Evolutionary conservation across 2,329 filamentous ascomycete species (phyloP).

Genomic region (Pleurostoma richardsiae): DNA sequence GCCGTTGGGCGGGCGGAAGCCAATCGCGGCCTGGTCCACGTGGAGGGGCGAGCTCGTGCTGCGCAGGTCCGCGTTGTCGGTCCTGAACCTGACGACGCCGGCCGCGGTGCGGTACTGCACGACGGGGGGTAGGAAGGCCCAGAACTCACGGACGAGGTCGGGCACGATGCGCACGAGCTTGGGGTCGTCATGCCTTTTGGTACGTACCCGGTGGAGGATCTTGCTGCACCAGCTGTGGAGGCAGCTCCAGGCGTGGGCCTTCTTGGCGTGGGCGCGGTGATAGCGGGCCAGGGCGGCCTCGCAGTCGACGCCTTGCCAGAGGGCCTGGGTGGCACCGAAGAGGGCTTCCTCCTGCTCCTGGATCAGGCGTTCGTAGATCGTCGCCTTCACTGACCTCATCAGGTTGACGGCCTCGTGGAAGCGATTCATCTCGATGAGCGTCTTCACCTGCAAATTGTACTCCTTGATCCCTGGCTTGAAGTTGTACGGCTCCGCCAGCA

Average conservation of each 20-base stretch:
- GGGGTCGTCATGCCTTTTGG: conserved; percentile 6
- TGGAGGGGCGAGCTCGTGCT: no score
- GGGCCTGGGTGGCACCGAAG: conserved; percentile 12
- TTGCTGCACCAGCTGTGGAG: conserved; percentile 19
- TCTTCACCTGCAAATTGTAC: conserved; percentile 38
- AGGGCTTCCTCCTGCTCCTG: conserved; percentile 14
- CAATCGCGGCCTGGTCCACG: no score
- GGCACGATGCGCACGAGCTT: conserved; percentile 26
- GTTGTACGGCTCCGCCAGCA: conserved; percentile 54
- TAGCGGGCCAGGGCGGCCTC: conserved; percentile 12
- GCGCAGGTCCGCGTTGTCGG: conserved; percentile 5
- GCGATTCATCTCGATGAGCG: conserved; percentile 21
- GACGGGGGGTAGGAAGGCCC: conserved; percentile 33
- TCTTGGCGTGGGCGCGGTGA: conserved; percentile 17
- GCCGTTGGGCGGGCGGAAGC: no score
- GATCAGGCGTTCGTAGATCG: conserved; percentile 17
- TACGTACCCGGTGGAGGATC: conserved; percentile 13
- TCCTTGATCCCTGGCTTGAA: conserved; percentile 52
- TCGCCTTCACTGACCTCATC: conserved; percentile 18
- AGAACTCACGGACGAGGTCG: conserved; percentile 39
- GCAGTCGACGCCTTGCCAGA: conserved; percentile 13
- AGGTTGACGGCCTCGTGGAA: conserved; percentile 12
- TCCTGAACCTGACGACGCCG: conserved; percentile 27
- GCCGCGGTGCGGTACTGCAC: conserved; percentile 27
- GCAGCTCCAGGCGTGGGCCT: conserved; percentile 23